Evolutionary conservation across 2,329 filamentous ascomycete species (phyloP).

Genomic region (Arthroderma sp.): DNA sequence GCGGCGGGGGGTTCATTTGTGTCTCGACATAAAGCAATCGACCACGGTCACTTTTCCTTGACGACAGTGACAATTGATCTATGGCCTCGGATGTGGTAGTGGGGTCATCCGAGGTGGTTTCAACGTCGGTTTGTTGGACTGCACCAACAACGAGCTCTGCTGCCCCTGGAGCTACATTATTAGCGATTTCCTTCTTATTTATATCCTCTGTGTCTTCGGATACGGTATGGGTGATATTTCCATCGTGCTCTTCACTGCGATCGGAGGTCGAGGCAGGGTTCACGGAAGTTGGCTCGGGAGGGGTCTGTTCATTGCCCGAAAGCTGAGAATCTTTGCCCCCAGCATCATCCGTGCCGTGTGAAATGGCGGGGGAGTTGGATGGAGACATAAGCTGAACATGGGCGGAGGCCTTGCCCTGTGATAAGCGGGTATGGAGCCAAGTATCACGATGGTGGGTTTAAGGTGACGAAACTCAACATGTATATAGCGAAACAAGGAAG

Average conservation of each 20-base stretch:
- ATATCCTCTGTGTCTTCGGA: too few relatives aligned
- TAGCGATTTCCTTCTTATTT: too few relatives aligned
- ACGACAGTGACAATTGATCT: slow-evolving; percentile 6
- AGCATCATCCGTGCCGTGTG: background rate
- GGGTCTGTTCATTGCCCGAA: background rate
- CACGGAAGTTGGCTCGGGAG: background rate
- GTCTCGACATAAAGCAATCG: slow-evolving; percentile 5
- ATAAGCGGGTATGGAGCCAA: background rate
- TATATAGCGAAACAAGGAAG: too few relatives aligned
- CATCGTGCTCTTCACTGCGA: background rate
- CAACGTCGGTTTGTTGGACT: too few relatives aligned
- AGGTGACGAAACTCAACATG: too few relatives aligned
- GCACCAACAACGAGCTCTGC: too few relatives aligned
- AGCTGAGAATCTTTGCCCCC: background rate
- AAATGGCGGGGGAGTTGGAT: slow-evolving; percentile 1
- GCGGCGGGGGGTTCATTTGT: slow-evolving; percentile 25
- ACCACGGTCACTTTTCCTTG: background rate
- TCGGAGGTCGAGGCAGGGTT: background rate
- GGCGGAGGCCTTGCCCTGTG: background rate
- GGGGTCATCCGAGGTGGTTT: too few relatives aligned
- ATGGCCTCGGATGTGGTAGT: background rate
- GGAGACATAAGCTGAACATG: slow-evolving; percentile 10
- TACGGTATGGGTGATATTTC: background rate
- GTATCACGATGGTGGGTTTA: too few relatives aligned
- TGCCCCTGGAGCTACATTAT: too few relatives aligned